Conservation (phyloP, 1,284 basidiomycete genomes). For the Wallemia mellicola region DNA sequence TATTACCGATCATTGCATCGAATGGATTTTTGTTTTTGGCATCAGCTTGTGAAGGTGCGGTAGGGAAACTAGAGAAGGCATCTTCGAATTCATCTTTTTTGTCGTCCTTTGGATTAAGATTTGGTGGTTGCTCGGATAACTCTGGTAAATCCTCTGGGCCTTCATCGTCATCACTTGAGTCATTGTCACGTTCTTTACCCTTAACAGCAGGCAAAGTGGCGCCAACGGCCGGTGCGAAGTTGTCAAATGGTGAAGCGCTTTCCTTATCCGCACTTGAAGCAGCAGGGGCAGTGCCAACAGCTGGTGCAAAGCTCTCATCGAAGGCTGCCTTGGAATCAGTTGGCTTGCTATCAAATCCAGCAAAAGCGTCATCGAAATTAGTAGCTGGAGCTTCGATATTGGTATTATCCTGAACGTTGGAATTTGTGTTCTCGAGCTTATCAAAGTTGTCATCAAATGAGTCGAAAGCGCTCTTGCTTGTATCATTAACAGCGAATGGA, state of each 20-base stretch:
- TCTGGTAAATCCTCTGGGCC: background rate
- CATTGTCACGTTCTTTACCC: background rate
- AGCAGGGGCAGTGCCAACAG: background rate
- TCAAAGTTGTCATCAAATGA: background rate
- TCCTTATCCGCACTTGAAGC: background rate
- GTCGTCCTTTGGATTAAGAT: background rate
- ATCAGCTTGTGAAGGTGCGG: background rate
- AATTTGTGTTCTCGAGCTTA: too few species aligned
- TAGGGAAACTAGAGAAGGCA: background rate
- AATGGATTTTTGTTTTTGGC: background rate
- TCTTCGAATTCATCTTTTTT: background rate
- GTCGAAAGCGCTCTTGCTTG: background rate
- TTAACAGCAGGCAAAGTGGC: background rate
- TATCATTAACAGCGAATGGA: background rate
- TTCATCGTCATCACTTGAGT: background rate
- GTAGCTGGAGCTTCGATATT: background rate
- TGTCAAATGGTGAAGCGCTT: background rate
- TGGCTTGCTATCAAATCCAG: background rate
- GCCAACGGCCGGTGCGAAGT: background rate
- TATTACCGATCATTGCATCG: background rate
- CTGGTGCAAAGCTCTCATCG: background rate
- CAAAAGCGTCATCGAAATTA: background rate
- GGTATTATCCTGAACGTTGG: too few species aligned
- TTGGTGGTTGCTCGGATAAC: background rate
- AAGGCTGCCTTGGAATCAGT: background rate